These are phyloP conservation scores for Ceratocystis diversiconidia DNA, from an alignment of 2,329 filamentous ascomycete species.

Conservation along the genomic window DNA sequence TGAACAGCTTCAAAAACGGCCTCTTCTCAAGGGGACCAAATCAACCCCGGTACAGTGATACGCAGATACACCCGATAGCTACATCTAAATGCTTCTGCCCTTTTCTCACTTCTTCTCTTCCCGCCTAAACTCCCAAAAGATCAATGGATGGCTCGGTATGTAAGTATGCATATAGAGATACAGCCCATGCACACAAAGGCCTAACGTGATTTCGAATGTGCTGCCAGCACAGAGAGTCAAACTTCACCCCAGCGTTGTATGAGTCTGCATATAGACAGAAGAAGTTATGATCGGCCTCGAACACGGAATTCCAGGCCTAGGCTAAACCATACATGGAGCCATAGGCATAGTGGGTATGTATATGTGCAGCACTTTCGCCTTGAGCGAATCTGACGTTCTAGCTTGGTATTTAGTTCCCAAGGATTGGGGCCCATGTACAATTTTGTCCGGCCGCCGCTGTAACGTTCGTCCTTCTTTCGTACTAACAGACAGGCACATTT, in stretches of 20 bases:
- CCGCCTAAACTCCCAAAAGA: not conserved
- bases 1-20: not conserved
- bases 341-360: not conserved
- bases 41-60: not conserved
- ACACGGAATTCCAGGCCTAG: not conserved
- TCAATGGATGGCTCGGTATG: not conserved
- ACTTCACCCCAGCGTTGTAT: not conserved
- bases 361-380: not conserved
- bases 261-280: not conserved
- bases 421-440: no score
- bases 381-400: not conserved
- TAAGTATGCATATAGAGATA: not conserved
- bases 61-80: not conserved
- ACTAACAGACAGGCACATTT: no score
- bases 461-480: no score
- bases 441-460: no score
- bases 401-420: not conserved
- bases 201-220: not conserved
- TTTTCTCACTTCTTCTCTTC: not conserved
- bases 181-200: not conserved
- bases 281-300: not conserved
- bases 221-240: not conserved
- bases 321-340: not conserved
- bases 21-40: not conserved
- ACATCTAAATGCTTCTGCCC: not conserved